These are phyloP conservation scores for Cichorium intybus DNA, from an alignment of 140 eudicot genomes.

Conservation along the genomic window DNA sequence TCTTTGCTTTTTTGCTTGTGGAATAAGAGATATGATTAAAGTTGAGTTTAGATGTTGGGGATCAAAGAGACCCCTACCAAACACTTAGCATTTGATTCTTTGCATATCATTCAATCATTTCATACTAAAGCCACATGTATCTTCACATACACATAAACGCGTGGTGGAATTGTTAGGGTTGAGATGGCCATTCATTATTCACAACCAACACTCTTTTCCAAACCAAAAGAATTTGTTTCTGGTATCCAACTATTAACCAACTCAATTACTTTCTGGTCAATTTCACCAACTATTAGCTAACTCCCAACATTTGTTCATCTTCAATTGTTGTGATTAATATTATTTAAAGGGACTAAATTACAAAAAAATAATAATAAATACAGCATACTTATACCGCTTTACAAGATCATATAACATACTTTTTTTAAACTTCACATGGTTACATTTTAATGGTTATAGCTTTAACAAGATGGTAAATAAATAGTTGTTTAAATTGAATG, in stretches of 20 bases:
- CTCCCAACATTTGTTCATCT: neutral
- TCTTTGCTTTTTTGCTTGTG: neutral
- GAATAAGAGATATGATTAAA: slow-evolving; percentile 9
- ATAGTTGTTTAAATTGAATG: no score
- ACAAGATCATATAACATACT: no score
- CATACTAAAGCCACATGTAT: no score
- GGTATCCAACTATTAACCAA: no score
- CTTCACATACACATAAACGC: slow-evolving; percentile 21
- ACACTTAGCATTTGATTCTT: slow-evolving; percentile 2
- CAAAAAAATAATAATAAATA: no score
- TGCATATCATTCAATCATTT: neutral
- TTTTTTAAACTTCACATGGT: no score
- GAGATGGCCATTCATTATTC: slow-evolving; percentile 11
- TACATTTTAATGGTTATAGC: no score
- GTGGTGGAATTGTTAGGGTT: neutral
- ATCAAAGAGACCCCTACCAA: slow-evolving; percentile 19
- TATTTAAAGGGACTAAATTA: no score
- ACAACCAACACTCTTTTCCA: slow-evolving; percentile 21
- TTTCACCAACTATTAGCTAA: slow-evolving; percentile 25
- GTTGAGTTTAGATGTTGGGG: neutral
- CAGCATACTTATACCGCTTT: no score
- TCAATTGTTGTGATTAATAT: neutral
- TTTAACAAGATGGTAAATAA: no score
- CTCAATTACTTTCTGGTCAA: slow-evolving; percentile 8
- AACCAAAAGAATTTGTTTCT: no score